Conservation (phyloP, 148 eudicot species). For the Simmondsia chinensis region DNA sequence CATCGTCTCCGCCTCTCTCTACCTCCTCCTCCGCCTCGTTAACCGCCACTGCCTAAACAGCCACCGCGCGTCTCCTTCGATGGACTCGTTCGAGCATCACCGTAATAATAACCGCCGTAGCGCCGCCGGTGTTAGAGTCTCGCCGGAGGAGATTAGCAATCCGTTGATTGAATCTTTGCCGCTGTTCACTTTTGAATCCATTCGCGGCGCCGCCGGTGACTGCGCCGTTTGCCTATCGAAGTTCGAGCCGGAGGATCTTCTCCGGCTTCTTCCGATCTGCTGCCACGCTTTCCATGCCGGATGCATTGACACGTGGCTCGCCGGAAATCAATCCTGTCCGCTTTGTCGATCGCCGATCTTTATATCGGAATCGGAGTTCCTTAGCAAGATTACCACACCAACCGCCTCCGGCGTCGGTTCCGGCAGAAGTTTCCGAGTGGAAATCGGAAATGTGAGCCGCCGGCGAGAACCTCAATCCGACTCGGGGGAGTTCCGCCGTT, state of each 20-base stretch:
- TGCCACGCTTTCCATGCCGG: conserved; percentile 81
- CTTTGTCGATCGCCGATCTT: conserved; percentile 66
- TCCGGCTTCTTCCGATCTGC: conserved; percentile 68
- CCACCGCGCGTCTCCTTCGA: conserved; percentile 1
- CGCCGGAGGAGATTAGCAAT: conserved; percentile 3
- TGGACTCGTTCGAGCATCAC: too few relatives aligned
- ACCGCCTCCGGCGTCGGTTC: conserved; percentile 1
- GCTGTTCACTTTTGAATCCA: conserved; percentile 49
- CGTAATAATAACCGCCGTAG: too few relatives aligned
- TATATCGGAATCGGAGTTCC: conserved; percentile 33
- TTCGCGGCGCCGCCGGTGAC: conserved; percentile 41
- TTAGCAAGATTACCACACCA: conserved; percentile 23
- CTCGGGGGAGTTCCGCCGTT: conserved; percentile 27
- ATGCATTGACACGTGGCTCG: conserved; percentile 85
- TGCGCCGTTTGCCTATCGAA: conserved; percentile 85
- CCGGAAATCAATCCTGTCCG: conserved; percentile 63
- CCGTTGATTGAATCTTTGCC: conserved; percentile 48
- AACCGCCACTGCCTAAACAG: conserved; percentile 15
- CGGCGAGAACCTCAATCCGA: conserved; percentile 19
- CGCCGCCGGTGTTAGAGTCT: too few relatives aligned
- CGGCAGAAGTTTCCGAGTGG: conserved; percentile 58
- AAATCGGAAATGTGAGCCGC: conserved; percentile 69
- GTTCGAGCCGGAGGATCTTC: conserved; percentile 63
- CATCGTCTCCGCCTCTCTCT: conserved; percentile 49
- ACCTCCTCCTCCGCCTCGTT: conserved; percentile 59